Percentiles rank a stretch among this genome's conserved stretches.
These are phyloP conservation scores for Paramecium sexaurelia DNA, from an alignment of 73 alveolate species.

Conservation along the genomic window DNA sequence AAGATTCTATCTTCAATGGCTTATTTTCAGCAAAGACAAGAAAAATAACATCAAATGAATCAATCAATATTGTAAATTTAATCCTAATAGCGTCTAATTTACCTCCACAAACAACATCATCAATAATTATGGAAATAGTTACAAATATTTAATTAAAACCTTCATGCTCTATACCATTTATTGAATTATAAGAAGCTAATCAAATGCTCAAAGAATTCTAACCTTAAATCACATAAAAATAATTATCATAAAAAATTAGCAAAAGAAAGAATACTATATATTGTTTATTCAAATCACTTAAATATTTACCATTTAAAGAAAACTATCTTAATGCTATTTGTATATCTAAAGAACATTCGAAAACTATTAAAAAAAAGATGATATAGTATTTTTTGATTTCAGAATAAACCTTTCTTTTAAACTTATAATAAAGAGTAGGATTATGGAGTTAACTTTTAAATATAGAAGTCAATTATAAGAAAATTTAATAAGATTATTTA, in stretches of 20 bases:
- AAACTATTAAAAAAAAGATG: not conserved
- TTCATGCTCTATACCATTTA: slow-evolving; percentile 19
- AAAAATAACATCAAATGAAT: not conserved
- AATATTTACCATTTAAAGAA: not conserved
- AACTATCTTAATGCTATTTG: not conserved
- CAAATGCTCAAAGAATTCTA: not conserved
- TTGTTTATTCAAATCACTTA: slow-evolving; percentile 39
- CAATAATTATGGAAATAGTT: not conserved
- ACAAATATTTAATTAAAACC: not conserved
- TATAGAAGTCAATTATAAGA: not conserved
- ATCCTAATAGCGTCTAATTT: not conserved
- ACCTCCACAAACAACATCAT: not conserved
- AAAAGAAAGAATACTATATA: not conserved
- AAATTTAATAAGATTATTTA: slow-evolving; percentile 1
- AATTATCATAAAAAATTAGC: not conserved
- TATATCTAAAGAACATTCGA: slow-evolving; percentile 7
- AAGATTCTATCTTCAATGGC: not conserved
- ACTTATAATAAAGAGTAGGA: not conserved
- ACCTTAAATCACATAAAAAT: not conserved
- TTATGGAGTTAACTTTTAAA: slow-evolving; percentile 38
- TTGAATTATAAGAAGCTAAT: slow-evolving; percentile 25
- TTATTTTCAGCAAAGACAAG: not conserved
- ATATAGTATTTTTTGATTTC: not conserved
- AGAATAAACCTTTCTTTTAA: not conserved
- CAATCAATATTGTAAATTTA: not conserved